Evolutionary conservation across 169 alveolate species (phyloP), one percentile per base, ranked within the genome.

Genomic region (Eimeria praecox): DNA sequence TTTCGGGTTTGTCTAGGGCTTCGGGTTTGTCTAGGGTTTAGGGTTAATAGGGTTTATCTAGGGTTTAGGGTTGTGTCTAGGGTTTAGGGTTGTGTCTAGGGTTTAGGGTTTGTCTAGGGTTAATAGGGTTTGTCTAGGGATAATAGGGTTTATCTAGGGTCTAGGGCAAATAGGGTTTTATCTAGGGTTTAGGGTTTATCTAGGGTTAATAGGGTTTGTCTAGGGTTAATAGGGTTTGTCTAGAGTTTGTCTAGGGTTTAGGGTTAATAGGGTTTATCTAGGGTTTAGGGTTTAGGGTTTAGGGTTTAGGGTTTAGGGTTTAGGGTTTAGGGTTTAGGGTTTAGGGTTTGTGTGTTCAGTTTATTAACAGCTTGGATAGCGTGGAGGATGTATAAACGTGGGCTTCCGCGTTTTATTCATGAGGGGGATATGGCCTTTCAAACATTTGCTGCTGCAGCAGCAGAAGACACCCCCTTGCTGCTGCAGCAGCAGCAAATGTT

Each of bases 341-440:
- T 69, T 69, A 69, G 80, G 80, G 80, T 69, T 69, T 69, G 59
- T 38, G 49, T 38, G 80, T 62, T 1, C 95, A 91, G 95, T 52
- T 9, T 91, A 20, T 20, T 78, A n/a, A 59, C 85, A 30, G 91
- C 91, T 2, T 91, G 95, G 95, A 66, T 91, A 3, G 90, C 95
- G 24, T 91, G 95, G 95, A 64, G 75, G 42, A 18, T 91, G 44
- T 91, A 91, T 52, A 91, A 91, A 42, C 40, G 62, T 1, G 64
- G 69, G 14, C 14, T 91, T 66, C 90, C 90, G 6, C 22, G 56
- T 5, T 46, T 52, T 49, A 2, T 78, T 24, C 90, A 75, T 3
- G 82, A 83, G 20, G 88, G 49, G 62, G 95, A 91, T 54, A 2
- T 64, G 44, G 3, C 77, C 5, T 40, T 91, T 59, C 83, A 33